Percentiles rank a stretch among this genome's conserved stretches.
These are phyloP conservation scores for Sisymbrium irio DNA, from an alignment of 345 rosid genomes.

Conservation along the genomic window DNA sequence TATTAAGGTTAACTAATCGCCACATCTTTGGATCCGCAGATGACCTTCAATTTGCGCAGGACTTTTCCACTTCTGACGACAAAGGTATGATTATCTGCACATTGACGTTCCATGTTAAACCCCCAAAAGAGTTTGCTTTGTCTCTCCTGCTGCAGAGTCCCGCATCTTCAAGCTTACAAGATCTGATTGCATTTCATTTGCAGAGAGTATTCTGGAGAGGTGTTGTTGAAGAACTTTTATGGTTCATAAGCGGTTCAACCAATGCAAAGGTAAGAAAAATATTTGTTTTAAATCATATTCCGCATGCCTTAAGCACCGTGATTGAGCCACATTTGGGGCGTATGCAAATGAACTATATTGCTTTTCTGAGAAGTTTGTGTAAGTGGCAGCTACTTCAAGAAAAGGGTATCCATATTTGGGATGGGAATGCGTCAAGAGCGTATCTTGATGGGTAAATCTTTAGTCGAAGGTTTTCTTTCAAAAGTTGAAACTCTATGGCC, in stretches of 20 bases:
- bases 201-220: constrained; percentile 99
- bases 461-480: background rate
- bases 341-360: background rate
- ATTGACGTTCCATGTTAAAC: background rate
- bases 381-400: constrained; percentile 79
- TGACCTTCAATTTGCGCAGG: constrained; percentile 81
- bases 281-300: no score
- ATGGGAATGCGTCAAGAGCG: constrained; percentile 89
- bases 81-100: constrained; percentile 48
- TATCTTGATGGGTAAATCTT: constrained; percentile 73
- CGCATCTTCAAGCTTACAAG: constrained; percentile 5
- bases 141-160: background rate
- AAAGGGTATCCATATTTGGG: constrained; percentile 92
- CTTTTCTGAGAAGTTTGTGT: constrained; percentile 13
- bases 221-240: constrained; percentile 94
- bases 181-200: constrained; percentile 25
- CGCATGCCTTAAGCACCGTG: no score
- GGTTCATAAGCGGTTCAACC: constrained; percentile 98
- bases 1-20: background rate
- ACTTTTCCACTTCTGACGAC: constrained; percentile 92
- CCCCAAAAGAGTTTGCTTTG: background rate
- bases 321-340: background rate
- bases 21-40: constrained; percentile 42
- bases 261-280: constrained; percentile 83
- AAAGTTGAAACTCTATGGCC: background rate